Conservation (phyloP, 768 basidiomycete species). For the Leccinum variicolor region DNA sequence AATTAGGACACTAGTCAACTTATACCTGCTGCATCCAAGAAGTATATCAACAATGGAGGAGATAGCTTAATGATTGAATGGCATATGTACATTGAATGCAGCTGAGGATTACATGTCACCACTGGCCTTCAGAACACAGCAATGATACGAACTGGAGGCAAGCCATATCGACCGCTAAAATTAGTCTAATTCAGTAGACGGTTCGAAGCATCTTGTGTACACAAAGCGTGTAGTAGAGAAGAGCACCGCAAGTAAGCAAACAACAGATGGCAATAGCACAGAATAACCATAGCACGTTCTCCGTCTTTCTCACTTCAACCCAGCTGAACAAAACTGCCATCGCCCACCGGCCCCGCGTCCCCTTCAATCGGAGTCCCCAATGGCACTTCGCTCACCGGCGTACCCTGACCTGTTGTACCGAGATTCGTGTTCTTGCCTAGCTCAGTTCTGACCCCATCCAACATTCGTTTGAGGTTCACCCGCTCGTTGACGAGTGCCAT, state of each 20-base stretch:
- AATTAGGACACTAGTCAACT: not conserved
- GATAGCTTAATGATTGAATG: not conserved
- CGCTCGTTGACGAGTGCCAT: slow-evolving; percentile 80
- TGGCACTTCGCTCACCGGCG: slow-evolving; percentile 51
- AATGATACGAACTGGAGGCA: not conserved
- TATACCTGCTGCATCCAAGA: not conserved
- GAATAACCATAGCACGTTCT: slow-evolving; percentile 24
- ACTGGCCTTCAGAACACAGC: not conserved
- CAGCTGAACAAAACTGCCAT: slow-evolving; percentile 54
- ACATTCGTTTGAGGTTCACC: slow-evolving; percentile 61
- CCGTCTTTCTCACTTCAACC: slow-evolving; percentile 22
- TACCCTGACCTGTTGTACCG: slow-evolving; percentile 61
- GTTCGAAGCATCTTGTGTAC: slow-evolving; percentile 1
- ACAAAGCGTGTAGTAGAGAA: slow-evolving; percentile 4
- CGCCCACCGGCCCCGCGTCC: slow-evolving; percentile 51
- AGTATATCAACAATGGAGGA: not conserved
- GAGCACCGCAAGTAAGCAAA: slow-evolving; percentile 7
- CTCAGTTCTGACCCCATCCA: slow-evolving; percentile 66
- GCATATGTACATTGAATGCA: too few species aligned
- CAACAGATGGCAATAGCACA: slow-evolving; percentile 22
- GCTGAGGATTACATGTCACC: too few species aligned
- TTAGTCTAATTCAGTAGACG: slow-evolving; percentile 6
- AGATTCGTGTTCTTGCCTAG: slow-evolving; percentile 52
- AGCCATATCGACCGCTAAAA: not conserved
- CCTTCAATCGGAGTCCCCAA: slow-evolving; percentile 44